phyloP scores from a whole-genome alignment of 441 rosid genomes.

The Mallotus repandus region DNA sequence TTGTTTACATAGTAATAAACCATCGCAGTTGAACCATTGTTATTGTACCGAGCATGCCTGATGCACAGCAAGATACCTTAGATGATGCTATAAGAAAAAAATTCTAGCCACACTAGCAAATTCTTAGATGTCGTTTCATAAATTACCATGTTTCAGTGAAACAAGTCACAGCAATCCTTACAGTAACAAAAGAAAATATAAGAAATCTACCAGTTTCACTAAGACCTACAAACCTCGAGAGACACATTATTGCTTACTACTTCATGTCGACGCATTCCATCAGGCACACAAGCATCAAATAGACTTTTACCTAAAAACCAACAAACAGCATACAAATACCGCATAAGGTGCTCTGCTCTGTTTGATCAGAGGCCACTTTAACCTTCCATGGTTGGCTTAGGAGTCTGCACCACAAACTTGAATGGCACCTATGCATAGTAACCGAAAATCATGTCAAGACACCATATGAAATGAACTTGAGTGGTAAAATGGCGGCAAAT shows the following conservation, averaged over 20 bases:
- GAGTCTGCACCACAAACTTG: not conserved
- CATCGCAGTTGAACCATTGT: no score
- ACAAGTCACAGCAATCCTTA: not conserved
- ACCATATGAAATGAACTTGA: not conserved
- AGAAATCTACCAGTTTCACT: slow-evolving; percentile 7
- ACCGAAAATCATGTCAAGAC: not conserved
- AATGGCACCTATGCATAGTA: slow-evolving; percentile 18
- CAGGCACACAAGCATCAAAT: slow-evolving; percentile 6
- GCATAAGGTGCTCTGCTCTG: not conserved
- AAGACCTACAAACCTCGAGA: not conserved
- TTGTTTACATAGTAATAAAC: no score
- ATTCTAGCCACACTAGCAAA: not conserved
- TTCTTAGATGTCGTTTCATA: not conserved
- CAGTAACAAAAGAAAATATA: not conserved
- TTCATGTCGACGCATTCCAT: slow-evolving; percentile 31
- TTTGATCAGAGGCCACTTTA: not conserved
- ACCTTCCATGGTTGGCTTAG: slow-evolving; percentile 2
- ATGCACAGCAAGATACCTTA: no score
- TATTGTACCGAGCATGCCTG: no score
- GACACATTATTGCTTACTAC: slow-evolving; percentile 14
- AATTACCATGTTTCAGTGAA: not conserved
- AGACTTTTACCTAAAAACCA: slow-evolving; percentile 11
- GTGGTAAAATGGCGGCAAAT: not conserved
- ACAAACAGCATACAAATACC: not conserved
- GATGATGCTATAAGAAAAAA: no score